Base-by-base conservation (phyloP, 805 yeast species). In the Kregervanrija pseudodelftensis region DNA sequence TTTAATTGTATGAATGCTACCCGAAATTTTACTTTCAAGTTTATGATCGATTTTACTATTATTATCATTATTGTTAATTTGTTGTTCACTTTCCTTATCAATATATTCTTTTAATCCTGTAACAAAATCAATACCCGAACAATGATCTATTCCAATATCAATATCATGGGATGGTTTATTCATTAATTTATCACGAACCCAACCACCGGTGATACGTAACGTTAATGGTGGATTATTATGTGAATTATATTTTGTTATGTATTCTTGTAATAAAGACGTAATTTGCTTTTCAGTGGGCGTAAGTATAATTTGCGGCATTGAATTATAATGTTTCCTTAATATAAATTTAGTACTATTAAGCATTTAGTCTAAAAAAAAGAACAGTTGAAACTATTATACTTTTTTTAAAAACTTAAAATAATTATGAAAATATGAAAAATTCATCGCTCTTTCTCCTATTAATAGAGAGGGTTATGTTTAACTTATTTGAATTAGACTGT, bases 141-240 rank as follows among this genome's bases (percentile, higher is more conserved):
- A 66, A 44, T 72, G 72, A 62, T 93, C 89, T 40, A 93, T 79
- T 7, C 97, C 97, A 40, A 93, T 86, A 56, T 93, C 99, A 30
- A 93, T 70, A 61, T 93, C 99, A 58, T 91, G 80, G 36, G 91
- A 81, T 16, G 77, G 79, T 39, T 74, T 72, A 0, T 95, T 95
- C 30, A 93, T 68, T 30, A 93, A 68, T 65, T 93, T 93, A 63
- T 93, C 99, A 54, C 99, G 74, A 2, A 93, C 99, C 99, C 99
- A 91, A 0, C 99, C 99, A 33, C 99, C 99, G 0, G 97, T 90
- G 52, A 93, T 85, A 48, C 99, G 64, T 11, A 85, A 69, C 3
- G 51, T 50, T n/a, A 63, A 41, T 4, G 60, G 60, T 3, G 28
- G 8, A 15, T 41, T 28, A 11, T 38, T 37, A 5, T 22, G 28